These are phyloP conservation scores for Triticum urartu DNA, from an alignment of 176 grass and related monocot species.

Conservation along the genomic window DNA sequence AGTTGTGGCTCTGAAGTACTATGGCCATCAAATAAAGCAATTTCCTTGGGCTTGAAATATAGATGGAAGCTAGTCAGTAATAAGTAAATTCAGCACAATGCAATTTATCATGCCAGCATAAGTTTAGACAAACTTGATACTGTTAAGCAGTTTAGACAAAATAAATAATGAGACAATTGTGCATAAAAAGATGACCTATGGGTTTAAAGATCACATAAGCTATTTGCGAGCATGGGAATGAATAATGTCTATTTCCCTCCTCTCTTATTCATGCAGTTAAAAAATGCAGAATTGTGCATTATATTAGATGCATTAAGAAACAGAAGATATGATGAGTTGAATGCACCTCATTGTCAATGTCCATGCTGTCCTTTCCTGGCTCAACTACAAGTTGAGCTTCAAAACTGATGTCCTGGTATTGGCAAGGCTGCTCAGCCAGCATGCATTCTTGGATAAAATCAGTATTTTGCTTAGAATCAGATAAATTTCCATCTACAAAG, in stretches of 20 bases:
- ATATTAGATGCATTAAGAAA: neutral
- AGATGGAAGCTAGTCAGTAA: neutral
- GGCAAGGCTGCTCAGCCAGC: neutral
- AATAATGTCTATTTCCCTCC: neutral
- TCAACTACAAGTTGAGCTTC: constrained; percentile 29
- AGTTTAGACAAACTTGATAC: constrained; percentile 7
- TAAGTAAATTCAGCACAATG: constrained; percentile 2
- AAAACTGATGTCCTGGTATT: constrained; percentile 17
- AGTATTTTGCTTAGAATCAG: neutral
- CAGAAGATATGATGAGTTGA: constrained; percentile 11
- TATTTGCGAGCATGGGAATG: neutral
- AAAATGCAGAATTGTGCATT: neutral
- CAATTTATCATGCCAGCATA: neutral
- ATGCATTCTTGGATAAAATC: neutral
- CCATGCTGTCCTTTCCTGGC: neutral
- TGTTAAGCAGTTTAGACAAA: neutral
- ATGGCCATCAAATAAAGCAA: neutral
- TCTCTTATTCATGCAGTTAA: neutral
- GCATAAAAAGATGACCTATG: neutral
- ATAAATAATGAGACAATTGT: neutral
- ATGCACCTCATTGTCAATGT: constrained; percentile 22
- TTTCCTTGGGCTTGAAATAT: constrained; percentile 16
- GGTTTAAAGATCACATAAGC: constrained; percentile 1
- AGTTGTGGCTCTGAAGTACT: constrained; percentile 4
- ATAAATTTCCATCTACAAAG: constrained; percentile 28